Percentiles rank a stretch among this genome's conserved stretches.
Evolutionary conservation across 345 rosid genomes (phyloP).

Genomic region (Hibiscus syriacus): DNA sequence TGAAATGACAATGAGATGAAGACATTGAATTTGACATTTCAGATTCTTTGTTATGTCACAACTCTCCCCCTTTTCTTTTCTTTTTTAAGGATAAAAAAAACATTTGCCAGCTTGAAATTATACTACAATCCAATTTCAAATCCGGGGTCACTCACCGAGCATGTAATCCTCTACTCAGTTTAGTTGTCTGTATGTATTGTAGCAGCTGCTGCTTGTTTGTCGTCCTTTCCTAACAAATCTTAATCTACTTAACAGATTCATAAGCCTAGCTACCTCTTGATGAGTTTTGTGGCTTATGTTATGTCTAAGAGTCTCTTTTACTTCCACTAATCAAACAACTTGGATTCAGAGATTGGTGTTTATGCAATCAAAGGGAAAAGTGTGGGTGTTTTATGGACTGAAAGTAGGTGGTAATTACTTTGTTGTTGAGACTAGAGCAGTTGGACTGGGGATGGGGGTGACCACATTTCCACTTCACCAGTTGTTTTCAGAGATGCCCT

Average conservation of each 20-base stretch:
- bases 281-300: no score
- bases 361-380: not conserved
- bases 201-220: no score
- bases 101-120: slow-evolving; percentile 27
- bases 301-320: no score
- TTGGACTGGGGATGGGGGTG: slow-evolving; percentile 11
- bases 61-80: not conserved
- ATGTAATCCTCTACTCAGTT: no score
- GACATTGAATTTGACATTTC: slow-evolving; percentile 57
- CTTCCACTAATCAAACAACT: not conserved
- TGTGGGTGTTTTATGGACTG: no score
- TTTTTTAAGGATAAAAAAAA: no score
- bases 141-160: slow-evolving; percentile 26
- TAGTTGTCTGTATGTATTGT: no score
- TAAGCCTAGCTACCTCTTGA: no score
- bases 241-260: no score
- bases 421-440: not conserved
- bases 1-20: slow-evolving; percentile 30
- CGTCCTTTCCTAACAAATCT: not conserved
- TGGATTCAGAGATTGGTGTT: no score
- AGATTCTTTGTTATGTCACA: slow-evolving; percentile 48
- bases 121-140: slow-evolving; percentile 18
- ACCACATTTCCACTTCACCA: slow-evolving; percentile 23
- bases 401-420: not conserved
- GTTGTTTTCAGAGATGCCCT: not conserved